phyloP scores from a whole-genome alignment of 495 filamentous ascomycete genomes.

The Melanomma pulvis-pyrius region DNA sequence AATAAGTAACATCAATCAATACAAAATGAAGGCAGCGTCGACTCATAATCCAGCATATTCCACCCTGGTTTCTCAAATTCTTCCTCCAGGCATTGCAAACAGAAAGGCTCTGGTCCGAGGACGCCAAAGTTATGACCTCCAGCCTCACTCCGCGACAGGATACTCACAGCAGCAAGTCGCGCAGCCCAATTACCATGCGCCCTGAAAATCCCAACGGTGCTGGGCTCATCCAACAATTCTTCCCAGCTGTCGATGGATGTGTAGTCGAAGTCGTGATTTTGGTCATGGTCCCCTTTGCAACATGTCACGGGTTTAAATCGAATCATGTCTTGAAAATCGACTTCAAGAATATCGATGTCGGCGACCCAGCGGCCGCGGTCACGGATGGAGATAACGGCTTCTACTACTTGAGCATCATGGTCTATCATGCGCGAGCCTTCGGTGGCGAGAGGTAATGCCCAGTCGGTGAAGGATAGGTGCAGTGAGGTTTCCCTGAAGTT shows the following conservation, averaged over 20 bases:
- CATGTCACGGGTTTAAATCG: neutral
- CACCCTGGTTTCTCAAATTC: too few relatives aligned
- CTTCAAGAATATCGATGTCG: conserved; percentile 41
- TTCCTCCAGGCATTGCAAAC: too few relatives aligned
- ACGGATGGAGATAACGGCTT: conserved; percentile 43
- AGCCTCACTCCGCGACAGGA: too few relatives aligned
- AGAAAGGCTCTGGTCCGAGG: too few relatives aligned
- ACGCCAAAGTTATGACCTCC: too few relatives aligned
- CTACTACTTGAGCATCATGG: conserved; percentile 40
- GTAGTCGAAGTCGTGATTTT: conserved; percentile 5
- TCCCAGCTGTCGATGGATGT: conserved; percentile 9
- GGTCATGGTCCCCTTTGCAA: neutral
- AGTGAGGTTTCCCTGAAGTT: conserved; percentile 45
- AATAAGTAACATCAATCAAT: too few relatives aligned
- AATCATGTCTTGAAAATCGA: neutral
- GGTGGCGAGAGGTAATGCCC: conserved; percentile 35
- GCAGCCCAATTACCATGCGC: conserved; percentile 7
- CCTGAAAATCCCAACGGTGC: neutral
- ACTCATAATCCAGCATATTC: too few relatives aligned
- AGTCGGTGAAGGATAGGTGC: conserved; percentile 50
- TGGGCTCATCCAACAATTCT: conserved; percentile 11
- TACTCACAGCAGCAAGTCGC: conserved; percentile 7
- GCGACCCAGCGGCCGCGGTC: conserved; percentile 47
- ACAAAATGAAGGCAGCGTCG: too few relatives aligned
- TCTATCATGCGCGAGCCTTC: conserved; percentile 31